Evolutionary conservation across 202 grass and related monocot genomes (phyloP), one percentile per base, ranked within the genome.

Genomic region (Carex sylvatica): DNA sequence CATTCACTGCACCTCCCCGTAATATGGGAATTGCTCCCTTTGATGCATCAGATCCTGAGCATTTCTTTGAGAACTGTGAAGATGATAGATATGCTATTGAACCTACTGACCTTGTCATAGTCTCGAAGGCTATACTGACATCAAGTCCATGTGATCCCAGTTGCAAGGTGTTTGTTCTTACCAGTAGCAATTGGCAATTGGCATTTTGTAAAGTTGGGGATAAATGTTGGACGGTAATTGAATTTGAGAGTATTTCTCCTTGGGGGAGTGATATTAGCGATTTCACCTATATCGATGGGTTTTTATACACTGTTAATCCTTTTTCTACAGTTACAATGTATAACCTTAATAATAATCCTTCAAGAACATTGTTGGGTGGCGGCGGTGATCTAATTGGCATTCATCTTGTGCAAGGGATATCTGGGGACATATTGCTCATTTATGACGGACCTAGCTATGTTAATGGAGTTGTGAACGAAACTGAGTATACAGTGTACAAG

Each of bases 131-230:
- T 56, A 61, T 79, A 19, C 56, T 79, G 24, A 31, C 53, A 79
- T 79, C 74, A 56, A 58, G 56, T 56, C 74, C 24, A 59, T 53
- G 33, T 0, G 53, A 79, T n/a, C 24, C 53, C 14, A 61, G 3
- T 58, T 79, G 74, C 15, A 54, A 42, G 30, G 74, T 79, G 1
- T 58, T 79, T 30, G 53, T 59, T n/a, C 33, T 61, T 4, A 35
- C 13, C 0, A 3, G 0, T 7, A 35, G 26, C 74, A 28, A 4
- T 9, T 79, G 74, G 49, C 16, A 14, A 4, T 60, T 36, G 51
- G 52, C 74, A 19, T 61, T 79, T 79, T 79, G 74, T 33, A 28
- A 59, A 58, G 61, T 79, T 35, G 74, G 74, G 53, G 74, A 79
- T n/a, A 7, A 61, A 60, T 49, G 15, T 33, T 79, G 75, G 75